phyloP scores from a whole-genome alignment of 2,329 filamentous ascomycete species.

The Nothopassalora personata region DNA sequence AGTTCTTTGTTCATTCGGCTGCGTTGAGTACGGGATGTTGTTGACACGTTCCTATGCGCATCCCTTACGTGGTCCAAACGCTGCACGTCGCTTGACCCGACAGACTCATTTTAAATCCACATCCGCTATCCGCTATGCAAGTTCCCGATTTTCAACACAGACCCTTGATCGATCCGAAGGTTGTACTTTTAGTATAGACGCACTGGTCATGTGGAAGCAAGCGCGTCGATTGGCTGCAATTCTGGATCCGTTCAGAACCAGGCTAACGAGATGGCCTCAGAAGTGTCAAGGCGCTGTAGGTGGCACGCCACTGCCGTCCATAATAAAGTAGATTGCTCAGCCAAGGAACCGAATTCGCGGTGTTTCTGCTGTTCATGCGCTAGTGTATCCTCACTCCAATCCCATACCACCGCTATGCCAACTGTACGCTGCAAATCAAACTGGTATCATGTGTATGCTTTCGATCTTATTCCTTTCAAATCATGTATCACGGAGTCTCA shows the following conservation, averaged over 20 bases:
- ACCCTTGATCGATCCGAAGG: neutral
- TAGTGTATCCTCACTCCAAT: neutral
- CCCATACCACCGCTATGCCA: neutral
- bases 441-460: neutral
- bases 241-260: too few relatives aligned
- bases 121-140: neutral
- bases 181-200: neutral
- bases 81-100: neutral
- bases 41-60: neutral
- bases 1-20: neutral
- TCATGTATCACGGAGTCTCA: neutral
- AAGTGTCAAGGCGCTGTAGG: too few relatives aligned
- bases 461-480: neutral
- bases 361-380: neutral
- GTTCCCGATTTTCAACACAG: neutral
- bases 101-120: neutral
- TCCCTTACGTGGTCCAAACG: neutral
- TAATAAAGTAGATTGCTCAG: too few relatives aligned
- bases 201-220: too few relatives aligned
- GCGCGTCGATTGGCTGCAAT: too few relatives aligned
- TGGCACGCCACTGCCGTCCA: too few relatives aligned
- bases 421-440: neutral
- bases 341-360: neutral
- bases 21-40: neutral
- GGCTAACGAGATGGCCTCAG: neutral